Conservation (phyloP, 31 red algal genomes). For the Bonnemaisonia californica region DNA sequence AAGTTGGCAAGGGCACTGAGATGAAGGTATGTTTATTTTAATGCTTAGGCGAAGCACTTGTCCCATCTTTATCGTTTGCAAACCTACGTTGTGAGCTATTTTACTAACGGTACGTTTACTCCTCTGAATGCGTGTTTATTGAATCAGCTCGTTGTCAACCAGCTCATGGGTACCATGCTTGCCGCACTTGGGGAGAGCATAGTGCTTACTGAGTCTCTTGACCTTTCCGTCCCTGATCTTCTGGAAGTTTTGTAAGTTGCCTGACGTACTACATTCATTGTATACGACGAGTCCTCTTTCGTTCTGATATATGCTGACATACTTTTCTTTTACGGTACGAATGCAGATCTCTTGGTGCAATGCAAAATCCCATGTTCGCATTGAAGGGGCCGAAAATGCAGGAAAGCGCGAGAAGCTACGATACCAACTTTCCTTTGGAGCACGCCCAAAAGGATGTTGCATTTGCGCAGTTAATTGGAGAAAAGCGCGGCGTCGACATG, state of each 20-base stretch:
- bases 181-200: conserved; percentile 86
- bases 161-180: conserved; percentile 87
- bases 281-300: background rate
- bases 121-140: background rate
- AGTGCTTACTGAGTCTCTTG: conserved; percentile 71
- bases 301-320: background rate
- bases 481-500: conserved; percentile 72
- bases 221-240: conserved; percentile 56
- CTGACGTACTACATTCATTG: background rate
- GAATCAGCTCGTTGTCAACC: conserved; percentile 81
- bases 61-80: too few relatives aligned
- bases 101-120: too few relatives aligned
- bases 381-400: conserved; percentile 91
- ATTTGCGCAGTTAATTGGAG: conserved; percentile 80
- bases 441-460: conserved; percentile 91
- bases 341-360: conserved; percentile 73
- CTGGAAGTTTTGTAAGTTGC: conserved; percentile 80
- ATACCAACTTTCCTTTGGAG: conserved; percentile 86
- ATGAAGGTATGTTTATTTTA: conserved; percentile 75
- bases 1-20: conserved; percentile 74
- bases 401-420: conserved; percentile 53
- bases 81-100: too few relatives aligned
- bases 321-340: background rate
- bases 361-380: conserved; percentile 88
- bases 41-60: background rate